Base-by-base conservation (phyloP, 352 stramenopile species). In the Pythium insidiosum region DNA sequence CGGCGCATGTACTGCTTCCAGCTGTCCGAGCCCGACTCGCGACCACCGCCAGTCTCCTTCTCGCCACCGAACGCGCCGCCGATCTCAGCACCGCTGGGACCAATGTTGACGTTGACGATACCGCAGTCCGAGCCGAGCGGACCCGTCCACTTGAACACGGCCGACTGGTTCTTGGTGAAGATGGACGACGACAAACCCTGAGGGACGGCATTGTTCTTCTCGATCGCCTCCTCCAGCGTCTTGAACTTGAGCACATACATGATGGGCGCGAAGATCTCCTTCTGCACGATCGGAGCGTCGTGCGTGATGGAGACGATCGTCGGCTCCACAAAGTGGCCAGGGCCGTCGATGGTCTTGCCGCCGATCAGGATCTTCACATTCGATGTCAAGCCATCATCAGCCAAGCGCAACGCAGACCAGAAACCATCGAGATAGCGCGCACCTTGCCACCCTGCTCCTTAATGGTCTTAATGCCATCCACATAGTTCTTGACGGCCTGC, bases 1-100 rank as follows among this genome's bases (percentile, higher is more conserved):
- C n/a, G n/a, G n/a, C n/a, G n/a, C 84, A 96, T 96, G 82, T 97
- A 97, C 63, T 94, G 80, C 73, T 97, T 97, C 88, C 88, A 97
- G 12, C 84, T 64, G 42, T 97, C 88, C 45, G 78, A 95, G 41
- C 88, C 88, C 19, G 78, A 95, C 53, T 97, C 88, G 38, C 88
- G 80, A 38, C 88, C 88, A 9, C 87, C 84, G 16, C 88, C 88
- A 25, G 88, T 97, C 46, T 95, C 84, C 67, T 97, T 97, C 49
- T 97, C 85, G 18, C 88, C 88, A 13, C 88, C 88, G 43, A 97
- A 97, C 13, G 88, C 88, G 33, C 88, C 87, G 21, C 88, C 88
- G 50, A 97, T 97, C 60, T 97, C 88, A 34, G 88, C 88, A 43
- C 88, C 88, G 24, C 79, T 95, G 10, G 87, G 82, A 16, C 84